Percentiles rank a stretch among this genome's conserved stretches.
Conservation (phyloP, 2,329 filamentous ascomycete species). For the Dothidotthia symphoricarpi region DNA sequence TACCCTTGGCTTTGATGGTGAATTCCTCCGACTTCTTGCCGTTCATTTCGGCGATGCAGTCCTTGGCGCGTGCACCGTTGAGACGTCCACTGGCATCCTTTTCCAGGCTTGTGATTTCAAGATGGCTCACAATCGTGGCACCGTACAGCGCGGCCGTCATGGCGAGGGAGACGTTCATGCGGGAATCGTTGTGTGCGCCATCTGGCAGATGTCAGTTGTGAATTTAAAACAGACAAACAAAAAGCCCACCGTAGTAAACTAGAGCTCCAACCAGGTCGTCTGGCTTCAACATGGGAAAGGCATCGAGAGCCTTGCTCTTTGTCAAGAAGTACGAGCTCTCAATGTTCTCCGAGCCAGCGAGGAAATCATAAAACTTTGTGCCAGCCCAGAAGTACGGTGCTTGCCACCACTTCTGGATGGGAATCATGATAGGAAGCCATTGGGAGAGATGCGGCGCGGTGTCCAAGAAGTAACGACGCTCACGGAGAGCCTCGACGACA, state of each 20-base stretch:
- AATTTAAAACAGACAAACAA: not conserved
- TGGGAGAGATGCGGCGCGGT: slow-evolving; percentile 78
- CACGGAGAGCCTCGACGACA: slow-evolving; percentile 76
- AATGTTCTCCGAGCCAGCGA: slow-evolving; percentile 82
- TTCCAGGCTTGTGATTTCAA: slow-evolving; percentile 73
- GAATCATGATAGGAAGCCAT: slow-evolving; percentile 82
- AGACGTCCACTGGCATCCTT: slow-evolving; percentile 73
- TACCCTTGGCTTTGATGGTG: slow-evolving; percentile 71
- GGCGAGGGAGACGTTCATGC: slow-evolving; percentile 86
- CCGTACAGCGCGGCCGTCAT: slow-evolving; percentile 89
- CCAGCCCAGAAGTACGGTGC: slow-evolving; percentile 76
- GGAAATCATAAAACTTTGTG: slow-evolving; percentile 79
- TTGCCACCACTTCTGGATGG: slow-evolving; percentile 80
- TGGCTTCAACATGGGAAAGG: slow-evolving; percentile 84
- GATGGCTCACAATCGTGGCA: slow-evolving; percentile 76
- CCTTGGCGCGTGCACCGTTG: slow-evolving; percentile 70
- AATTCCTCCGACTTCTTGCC: slow-evolving; percentile 64
- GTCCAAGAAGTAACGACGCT: slow-evolving; percentile 79
- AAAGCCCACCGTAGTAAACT: slow-evolving; percentile 70
- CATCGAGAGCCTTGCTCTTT: slow-evolving; percentile 79
- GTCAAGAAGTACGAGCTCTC: slow-evolving; percentile 88
- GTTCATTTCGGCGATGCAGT: slow-evolving; percentile 65
- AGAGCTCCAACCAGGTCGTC: slow-evolving; percentile 75
- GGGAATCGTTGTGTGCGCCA: slow-evolving; percentile 86
- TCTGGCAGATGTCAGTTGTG: slow-evolving; percentile 51